Evolutionary conservation across 257 asterid species (phyloP).

Genomic region (Solanum neorickii): DNA sequence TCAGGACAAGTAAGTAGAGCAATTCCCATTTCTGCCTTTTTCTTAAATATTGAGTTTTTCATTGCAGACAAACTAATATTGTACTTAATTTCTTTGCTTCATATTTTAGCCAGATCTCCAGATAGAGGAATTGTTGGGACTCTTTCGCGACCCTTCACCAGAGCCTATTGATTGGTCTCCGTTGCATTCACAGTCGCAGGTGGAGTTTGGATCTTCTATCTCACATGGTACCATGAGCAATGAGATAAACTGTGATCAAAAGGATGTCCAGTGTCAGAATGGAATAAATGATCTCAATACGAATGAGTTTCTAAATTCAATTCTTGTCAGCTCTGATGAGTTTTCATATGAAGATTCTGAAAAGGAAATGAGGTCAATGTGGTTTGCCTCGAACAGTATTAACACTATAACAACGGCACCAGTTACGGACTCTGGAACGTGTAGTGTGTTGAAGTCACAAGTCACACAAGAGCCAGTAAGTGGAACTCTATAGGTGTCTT

Average conservation of each 20-base stretch:
- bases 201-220: slow-evolving; percentile 42
- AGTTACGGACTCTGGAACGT: slow-evolving; percentile 11
- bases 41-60: neutral
- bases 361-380: neutral
- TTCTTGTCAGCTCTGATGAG: slow-evolving; percentile 43
- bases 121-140: slow-evolving; percentile 39
- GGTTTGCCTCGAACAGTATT: neutral
- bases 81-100: neutral
- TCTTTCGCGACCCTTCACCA: slow-evolving; percentile 21
- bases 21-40: neutral
- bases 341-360: slow-evolving; percentile 15
- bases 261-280: slow-evolving; percentile 23
- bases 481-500: neutral
- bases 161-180: slow-evolving; percentile 48
- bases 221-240: slow-evolving; percentile 7
- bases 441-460: slow-evolving; percentile 50
- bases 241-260: slow-evolving; percentile 16
- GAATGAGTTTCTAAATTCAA: slow-evolving; percentile 39
- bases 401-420: neutral
- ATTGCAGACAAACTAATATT: neutral
- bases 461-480: slow-evolving; percentile 44
- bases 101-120: slow-evolving; percentile 53
- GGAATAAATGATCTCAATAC: slow-evolving; percentile 40
- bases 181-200: slow-evolving; percentile 48
- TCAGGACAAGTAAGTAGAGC: slow-evolving; percentile 45